phyloP scores from a whole-genome alignment of 2,329 filamentous ascomycete species.

The Epichloe typhina region DNA sequence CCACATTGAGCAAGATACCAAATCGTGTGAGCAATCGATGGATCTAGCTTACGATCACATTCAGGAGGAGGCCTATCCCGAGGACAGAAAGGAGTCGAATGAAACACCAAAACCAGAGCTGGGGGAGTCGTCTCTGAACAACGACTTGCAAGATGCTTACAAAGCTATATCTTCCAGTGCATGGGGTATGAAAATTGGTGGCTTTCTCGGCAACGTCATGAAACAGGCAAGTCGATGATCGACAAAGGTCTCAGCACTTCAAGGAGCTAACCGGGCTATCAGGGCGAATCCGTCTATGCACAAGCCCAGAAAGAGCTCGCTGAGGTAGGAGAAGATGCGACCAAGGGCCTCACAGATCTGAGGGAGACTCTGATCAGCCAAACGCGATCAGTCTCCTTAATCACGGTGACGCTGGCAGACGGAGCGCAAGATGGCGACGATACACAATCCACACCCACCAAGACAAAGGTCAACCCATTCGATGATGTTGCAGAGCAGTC shows the following conservation, averaged over 20 bases:
- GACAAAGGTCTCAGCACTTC: neutral
- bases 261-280: slow-evolving; percentile 6
- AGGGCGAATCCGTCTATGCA: slow-evolving; percentile 73
- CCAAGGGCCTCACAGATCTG: slow-evolving; percentile 63
- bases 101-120: slow-evolving; percentile 28
- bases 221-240: slow-evolving; percentile 53
- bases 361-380: slow-evolving; percentile 54
- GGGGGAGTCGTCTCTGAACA: slow-evolving; percentile 51
- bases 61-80: slow-evolving; percentile 62
- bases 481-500: slow-evolving; percentile 33
- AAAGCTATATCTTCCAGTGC: slow-evolving; percentile 82
- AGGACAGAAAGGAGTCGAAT: slow-evolving; percentile 37
- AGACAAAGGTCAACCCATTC: slow-evolving; percentile 21
- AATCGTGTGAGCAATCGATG: slow-evolving; percentile 39
- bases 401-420: slow-evolving; percentile 23
- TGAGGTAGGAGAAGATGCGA: slow-evolving; percentile 67
- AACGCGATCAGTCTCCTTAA: slow-evolving; percentile 61
- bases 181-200: slow-evolving; percentile 81
- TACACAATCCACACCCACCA: slow-evolving; percentile 34
- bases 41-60: slow-evolving; percentile 97
- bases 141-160: slow-evolving; percentile 89
- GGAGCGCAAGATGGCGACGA: slow-evolving; percentile 20
- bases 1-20: neutral
- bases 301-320: slow-evolving; percentile 77
- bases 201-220: slow-evolving; percentile 80